Percentiles rank a stretch among this genome's conserved stretches.
Evolutionary conservation across 768 basidiomycete species (phyloP).

Genomic region (Naganishia vaughanmartiniae): DNA sequence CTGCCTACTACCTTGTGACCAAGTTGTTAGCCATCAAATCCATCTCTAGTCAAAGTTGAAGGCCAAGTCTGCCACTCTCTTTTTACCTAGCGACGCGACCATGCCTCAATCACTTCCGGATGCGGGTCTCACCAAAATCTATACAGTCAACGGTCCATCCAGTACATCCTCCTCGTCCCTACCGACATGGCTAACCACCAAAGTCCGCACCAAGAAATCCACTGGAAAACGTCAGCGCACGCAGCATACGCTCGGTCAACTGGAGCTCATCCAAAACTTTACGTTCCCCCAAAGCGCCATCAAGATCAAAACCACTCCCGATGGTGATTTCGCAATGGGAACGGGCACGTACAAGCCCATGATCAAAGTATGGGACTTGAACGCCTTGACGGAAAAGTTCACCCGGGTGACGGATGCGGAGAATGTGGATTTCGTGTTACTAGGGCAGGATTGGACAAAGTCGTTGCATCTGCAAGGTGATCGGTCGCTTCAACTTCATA

Average conservation of each 20-base stretch:
- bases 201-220: constrained; percentile 45
- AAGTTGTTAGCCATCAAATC: no score
- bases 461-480: constrained; percentile 94
- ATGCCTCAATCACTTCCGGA: constrained; percentile 17
- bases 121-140: constrained; percentile 61
- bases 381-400: constrained; percentile 87
- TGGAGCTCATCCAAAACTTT: constrained; percentile 92
- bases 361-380: constrained; percentile 91
- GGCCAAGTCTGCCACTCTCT: no score
- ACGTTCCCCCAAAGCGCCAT: constrained; percentile 97
- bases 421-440: constrained; percentile 93
- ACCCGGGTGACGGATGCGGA: constrained; percentile 94
- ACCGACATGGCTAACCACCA: constrained; percentile 82
- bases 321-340: constrained; percentile 87
- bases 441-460: constrained; percentile 99
- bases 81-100: not conserved
- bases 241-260: constrained; percentile 67
- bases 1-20: no score
- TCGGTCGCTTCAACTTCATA: constrained; percentile 90
- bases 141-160: constrained; percentile 91
- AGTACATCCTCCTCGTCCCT: constrained; percentile 83
- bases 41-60: no score
- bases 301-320: constrained; percentile 80
- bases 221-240: constrained; percentile 48
- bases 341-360: constrained; percentile 98